Base-by-base conservation (phyloP, 2,329 filamentous ascomycete genomes). In the Fusarium praegraminearum region DNA sequence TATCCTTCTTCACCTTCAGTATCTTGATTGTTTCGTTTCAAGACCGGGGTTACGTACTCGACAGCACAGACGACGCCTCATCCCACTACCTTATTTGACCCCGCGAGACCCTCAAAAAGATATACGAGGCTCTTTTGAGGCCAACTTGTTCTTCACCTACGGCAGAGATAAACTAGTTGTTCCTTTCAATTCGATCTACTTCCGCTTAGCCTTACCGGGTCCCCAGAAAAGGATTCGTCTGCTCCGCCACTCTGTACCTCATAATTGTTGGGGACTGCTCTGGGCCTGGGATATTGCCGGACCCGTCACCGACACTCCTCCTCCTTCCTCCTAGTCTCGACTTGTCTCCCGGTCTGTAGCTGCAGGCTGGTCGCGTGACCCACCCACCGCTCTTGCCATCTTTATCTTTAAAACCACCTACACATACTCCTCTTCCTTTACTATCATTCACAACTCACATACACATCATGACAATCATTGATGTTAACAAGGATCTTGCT, bases 401-500 rank as follows among this genome's bases (percentile, higher is more conserved):
- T 44, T 49, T 57, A 51, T 61, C 44, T 38, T 60, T 55, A 63
- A 51, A 55, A 62, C 38, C 43, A 43, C 43, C 49, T 58, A 58
- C 53, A 36, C 52, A 12, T 24, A n/a, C 28, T 40, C 35, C 45
- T 40, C 36, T 20, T 40, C 10, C 44, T 53, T 54, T 62, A 41
- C 35, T 44, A 35, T 36, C 47, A 26, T 26, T 41, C 43, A 41
- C 9, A 53, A 46, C 28, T 59, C 49, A 60, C 46, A 40, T 40
- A 56, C 51, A 64, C 56, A 72, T 65, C 58, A 92, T 91, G 89
- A 77, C 89, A 44, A 78, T 91, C 74, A 86, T 95, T 75, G 91
- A 94, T 79, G 89, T 83, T 66, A 86, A 81, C 69, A 92, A 91
- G 79, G 91, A 94, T 80, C 82, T 94, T 62, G 88, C 90, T 50